Base-by-base conservation (phyloP, 2,329 filamentous ascomycete species). In the Cercospora beticola region DNA sequence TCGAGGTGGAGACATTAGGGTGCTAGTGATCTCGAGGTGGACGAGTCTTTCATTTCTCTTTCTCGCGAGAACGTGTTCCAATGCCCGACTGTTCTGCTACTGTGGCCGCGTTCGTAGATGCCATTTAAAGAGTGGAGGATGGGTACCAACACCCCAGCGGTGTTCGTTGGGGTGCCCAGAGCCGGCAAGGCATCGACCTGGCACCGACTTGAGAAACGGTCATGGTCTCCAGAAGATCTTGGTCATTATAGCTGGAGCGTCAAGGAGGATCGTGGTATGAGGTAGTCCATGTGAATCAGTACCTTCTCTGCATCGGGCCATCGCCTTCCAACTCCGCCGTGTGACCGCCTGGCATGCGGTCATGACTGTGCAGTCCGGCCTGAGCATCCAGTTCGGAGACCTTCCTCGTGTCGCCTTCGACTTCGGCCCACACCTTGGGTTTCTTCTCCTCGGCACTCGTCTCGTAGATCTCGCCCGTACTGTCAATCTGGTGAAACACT, bases 311-410 rank as follows among this genome's bases (percentile, higher is more conserved):
- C 8, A 18, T 18, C 18, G 65, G 60, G 5, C 21, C 10, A 31
- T 56, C 52, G 23, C 59, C 65, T 21, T 67, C 65, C 12, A 67
- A 21, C 31, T 67, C 65, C 5, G 59, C 60, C 8, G 59, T 56
- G 6, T 14, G 7, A 30, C 36, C 28, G 9, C 36, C 26, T 9
- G n/a, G 21, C 8, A 12, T 18, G n/a, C 43, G 23, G 33, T 4
- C 28, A 6, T 52, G 21, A 4, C 14, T 31, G 21, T 52, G 26
- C 28, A 16, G n/a, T 10, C 12, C 60, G 5, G 36, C 60, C 21
- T 49, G 40, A n/a, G 60, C 60, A 49, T 62, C 60, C n/a, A 62
- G 28, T 49, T 62, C 60, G 8, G 36, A 30, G 14, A 62, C 36
- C 36, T 62, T 62, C 30, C 31, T 36, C n/a, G 56, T 59, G 23